These are phyloP conservation scores for Cynanchum wilfordii DNA, from an alignment of 257 asterid species.

Conservation along the genomic window DNA sequence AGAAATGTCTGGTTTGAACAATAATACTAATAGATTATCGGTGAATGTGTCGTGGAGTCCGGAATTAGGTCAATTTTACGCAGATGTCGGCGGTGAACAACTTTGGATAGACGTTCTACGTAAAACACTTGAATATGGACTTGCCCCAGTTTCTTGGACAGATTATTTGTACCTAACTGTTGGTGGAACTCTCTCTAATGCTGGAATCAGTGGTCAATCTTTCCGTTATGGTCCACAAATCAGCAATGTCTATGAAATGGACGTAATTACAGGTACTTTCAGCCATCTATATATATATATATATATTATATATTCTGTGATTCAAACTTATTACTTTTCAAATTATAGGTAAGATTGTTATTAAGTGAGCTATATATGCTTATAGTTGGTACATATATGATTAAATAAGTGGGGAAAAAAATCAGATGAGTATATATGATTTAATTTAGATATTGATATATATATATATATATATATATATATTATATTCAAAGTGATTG, in stretches of 20 bases:
- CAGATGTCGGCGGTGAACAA: slow-evolving; percentile 66
- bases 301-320: too few species aligned
- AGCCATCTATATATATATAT: neutral
- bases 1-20: slow-evolving; percentile 43
- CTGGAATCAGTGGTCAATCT: slow-evolving; percentile 67
- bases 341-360: too few species aligned
- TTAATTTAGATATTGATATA: too few species aligned
- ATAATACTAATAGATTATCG: neutral
- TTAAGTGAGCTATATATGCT: too few species aligned
- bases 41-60: slow-evolving; percentile 45
- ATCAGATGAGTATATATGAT: too few species aligned
- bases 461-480: too few species aligned
- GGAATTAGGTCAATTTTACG: slow-evolving; percentile 35
- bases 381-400: too few species aligned
- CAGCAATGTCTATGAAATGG: slow-evolving; percentile 58
- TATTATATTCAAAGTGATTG: too few species aligned
- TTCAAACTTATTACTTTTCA: too few species aligned
- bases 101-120: slow-evolving; percentile 62
- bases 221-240: slow-evolving; percentile 71
- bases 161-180: slow-evolving; percentile 63
- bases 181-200: slow-evolving; percentile 80
- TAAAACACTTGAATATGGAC: slow-evolving; percentile 33
- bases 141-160: slow-evolving; percentile 64
- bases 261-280: slow-evolving; percentile 54
- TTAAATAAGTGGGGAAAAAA: too few species aligned